Base-by-base conservation (phyloP, 768 basidiomycete genomes). In the Mrakia blollopis region DNA sequence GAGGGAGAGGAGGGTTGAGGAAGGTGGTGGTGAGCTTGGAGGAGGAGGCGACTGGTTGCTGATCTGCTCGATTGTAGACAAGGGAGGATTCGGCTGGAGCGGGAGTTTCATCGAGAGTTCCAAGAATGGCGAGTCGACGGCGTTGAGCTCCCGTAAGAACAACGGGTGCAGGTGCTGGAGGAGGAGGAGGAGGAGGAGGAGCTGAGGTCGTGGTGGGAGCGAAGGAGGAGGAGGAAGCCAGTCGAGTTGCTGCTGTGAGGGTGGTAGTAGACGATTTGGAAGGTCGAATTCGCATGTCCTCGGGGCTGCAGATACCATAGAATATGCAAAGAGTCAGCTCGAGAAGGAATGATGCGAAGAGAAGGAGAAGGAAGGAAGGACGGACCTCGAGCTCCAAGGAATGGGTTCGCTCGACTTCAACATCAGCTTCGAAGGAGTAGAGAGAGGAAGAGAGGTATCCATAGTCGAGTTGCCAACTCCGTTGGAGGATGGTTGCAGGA, bases 181-280 rank as follows among this genome's bases (percentile, higher is more conserved):
- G 32, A 39, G 65, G 65, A 16, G 65, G 37, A 41, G 65, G 65
- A 41, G 65, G 65, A 39, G 25, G 65, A 13, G 9, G 63, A 67
- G 63, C 32, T 67, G 35, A 37, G 41, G 65, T 18, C n/a, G n/a
- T n/a, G n/a, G n/a, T n/a, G n/a, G 35, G 65, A 25, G 35, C 35
- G 65, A 39, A 57, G 25, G 57, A 28, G 25, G 65, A 37, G 25
- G 65, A 68, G 21, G 65, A 68, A 21, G 65, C 65, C 18, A 68
- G 65, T 39, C 65, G 65, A 8, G 65, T 68, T n/a, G 65, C 65
- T 25, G 65, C 65, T 10, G 65, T 44, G 25, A 68, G 65, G 35
- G 25, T 35, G 65, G 65, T 68, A 2, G 65, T 68, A 23, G 65
- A 25, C 4, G 65, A 68, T 39, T 10, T 39, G 0, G 65, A 14